A percentile compares a stretch with the other conserved stretches of the same genome.
These are phyloP conservation scores for Perilla frutescens DNA, from an alignment of 257 asterid genomes.

Conservation along the genomic window DNA sequence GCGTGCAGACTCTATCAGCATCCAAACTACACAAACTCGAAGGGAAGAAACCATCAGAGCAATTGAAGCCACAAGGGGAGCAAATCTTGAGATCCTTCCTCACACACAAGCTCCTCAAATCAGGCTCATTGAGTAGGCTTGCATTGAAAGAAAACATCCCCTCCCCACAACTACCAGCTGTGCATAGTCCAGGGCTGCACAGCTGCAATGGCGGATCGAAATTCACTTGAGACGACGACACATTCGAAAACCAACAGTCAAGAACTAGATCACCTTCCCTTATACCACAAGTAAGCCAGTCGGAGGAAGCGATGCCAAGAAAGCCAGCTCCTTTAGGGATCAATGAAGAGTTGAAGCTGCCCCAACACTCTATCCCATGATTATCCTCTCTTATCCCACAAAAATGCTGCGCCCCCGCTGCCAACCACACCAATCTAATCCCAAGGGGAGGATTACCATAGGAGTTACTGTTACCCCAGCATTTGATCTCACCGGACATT, in stretches of 20 bases:
- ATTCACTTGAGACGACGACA: slow-evolving; percentile 43
- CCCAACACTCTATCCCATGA: slow-evolving; percentile 94
- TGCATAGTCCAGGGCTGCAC: slow-evolving; percentile 92
- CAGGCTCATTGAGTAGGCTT: slow-evolving; percentile 82
- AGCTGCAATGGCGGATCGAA: slow-evolving; percentile 92
- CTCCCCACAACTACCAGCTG: slow-evolving; percentile 58
- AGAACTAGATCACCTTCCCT: slow-evolving; percentile 89
- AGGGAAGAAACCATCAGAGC: slow-evolving; percentile 77
- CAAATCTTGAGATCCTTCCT: slow-evolving; percentile 81
- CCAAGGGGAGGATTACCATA: slow-evolving; percentile 53
- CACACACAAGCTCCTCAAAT: slow-evolving; percentile 79
- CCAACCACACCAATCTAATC: slow-evolving; percentile 60
- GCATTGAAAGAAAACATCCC: slow-evolving; percentile 86
- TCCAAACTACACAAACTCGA: slow-evolving; percentile 69
- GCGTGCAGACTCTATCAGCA: slow-evolving; percentile 89
- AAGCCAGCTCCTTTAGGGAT: slow-evolving; percentile 86
- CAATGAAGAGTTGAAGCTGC: slow-evolving; percentile 65
- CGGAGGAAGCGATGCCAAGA: slow-evolving; percentile 78
- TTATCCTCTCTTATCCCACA: slow-evolving; percentile 86
- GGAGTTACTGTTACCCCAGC: slow-evolving; percentile 69
- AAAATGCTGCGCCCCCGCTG: slow-evolving; percentile 77
- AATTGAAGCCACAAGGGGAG: slow-evolving; percentile 78
- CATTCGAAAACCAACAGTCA: slow-evolving; percentile 78
- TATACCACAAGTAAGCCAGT: slow-evolving; percentile 74
- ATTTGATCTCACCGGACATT: slow-evolving; percentile 62